These are phyloP conservation scores for Bacidia gigantensis DNA, from an alignment of 495 filamentous ascomycete genomes.

Conservation along the genomic window DNA sequence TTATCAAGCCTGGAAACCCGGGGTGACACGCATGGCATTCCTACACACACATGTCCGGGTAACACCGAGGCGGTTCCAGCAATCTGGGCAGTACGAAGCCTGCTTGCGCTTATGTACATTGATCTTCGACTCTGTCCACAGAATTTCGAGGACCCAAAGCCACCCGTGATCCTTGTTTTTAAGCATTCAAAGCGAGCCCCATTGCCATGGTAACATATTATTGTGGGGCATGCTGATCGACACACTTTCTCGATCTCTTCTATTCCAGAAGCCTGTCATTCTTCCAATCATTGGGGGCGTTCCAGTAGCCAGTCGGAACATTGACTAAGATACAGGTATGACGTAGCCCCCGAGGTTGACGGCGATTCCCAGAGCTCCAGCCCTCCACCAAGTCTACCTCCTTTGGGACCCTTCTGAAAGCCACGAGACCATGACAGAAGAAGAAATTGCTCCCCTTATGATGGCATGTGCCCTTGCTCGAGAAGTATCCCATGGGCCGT, in stretches of 20 bases:
- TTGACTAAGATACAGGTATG: neutral
- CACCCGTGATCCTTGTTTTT: neutral
- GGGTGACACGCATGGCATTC: neutral
- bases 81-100: neutral
- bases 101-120: neutral
- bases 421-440: neutral
- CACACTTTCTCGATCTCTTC: neutral
- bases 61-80: neutral
- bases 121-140: neutral
- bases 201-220: neutral
- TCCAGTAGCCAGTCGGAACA: neutral
- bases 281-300: neutral
- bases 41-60: neutral
- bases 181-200: neutral
- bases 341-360: neutral
- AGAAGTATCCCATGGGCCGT: neutral
- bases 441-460: neutral
- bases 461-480: neutral
- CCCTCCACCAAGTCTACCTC: neutral
- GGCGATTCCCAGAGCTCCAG: neutral
- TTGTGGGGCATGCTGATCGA: neutral
- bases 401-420: neutral
- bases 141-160: neutral
- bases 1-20: neutral
- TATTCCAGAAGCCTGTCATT: neutral